Evolutionary conservation across 805 yeast genomes (phyloP), one percentile per base, ranked within the genome.

Genomic region (Candida maris): DNA sequence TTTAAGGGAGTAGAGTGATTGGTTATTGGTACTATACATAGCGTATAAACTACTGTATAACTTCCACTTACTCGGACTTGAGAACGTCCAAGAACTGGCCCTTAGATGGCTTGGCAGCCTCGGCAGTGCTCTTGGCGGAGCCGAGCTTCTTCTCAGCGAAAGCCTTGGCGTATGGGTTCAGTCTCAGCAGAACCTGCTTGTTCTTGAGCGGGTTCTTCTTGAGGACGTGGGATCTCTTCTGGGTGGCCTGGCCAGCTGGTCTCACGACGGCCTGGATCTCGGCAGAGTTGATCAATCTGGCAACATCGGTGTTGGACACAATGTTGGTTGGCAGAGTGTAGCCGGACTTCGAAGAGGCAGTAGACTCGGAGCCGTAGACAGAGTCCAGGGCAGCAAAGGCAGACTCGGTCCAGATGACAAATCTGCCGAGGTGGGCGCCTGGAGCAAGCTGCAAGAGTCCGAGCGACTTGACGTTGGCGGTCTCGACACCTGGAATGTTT

Each of bases 391-490:
- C 80, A 68, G 89, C 84, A 71, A 93, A 88, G 68, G 99, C 99
- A 68, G 87, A 76, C 79, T 89, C 96, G 67, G 98, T 89, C 98
- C 98, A 93, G 87, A 93, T 87, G 66, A 93, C 84, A 66, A 93
- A 93, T 82, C 98, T 89, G 79, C 98, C 98, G 65, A 93, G 78
- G 81, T 93, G 98, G 68, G 97, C 95, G 84, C 98, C 98, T 73
- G 98, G 98, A 62, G 98, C 98, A 66, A 93, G 85, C 79, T 91
- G 97, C 70, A 93, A 83, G 63, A 93, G 79, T 77, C 93, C 93
- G 65, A 93, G 80, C 67, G 89, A 77, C 62, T 83, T 75, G 61
- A 93, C 98, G 70, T 81, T 76, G 62, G 91, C 81, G 65, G 96
- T 81, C 79, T 93, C 98, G 58, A 93, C 97, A 85, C 98, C 98